Evolutionary conservation across 768 basidiomycete species (phyloP).

Genomic region (Hydnum rufescens): DNA sequence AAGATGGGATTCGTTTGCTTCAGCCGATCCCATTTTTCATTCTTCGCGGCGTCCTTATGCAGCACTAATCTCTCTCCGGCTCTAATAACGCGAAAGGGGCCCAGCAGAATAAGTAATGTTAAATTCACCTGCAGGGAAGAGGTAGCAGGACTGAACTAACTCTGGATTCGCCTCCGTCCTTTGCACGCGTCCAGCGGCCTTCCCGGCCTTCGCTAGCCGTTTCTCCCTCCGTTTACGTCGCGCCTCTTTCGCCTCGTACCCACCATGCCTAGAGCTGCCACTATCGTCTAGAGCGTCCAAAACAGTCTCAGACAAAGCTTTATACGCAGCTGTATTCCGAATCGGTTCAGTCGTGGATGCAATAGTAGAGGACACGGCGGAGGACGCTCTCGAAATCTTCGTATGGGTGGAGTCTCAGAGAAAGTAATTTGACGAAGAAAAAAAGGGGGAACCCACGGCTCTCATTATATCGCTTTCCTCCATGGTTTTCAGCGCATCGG

Average conservation of each 20-base stretch:
- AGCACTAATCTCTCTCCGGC: slow-evolving; percentile 74
- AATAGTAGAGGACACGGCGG: slow-evolving; percentile 69
- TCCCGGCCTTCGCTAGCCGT: slow-evolving; percentile 72
- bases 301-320: slow-evolving; percentile 70
- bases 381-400: slow-evolving; percentile 74
- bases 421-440: background rate
- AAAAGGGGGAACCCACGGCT: slow-evolving; percentile 31
- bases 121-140: background rate
- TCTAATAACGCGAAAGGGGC: slow-evolving; percentile 26
- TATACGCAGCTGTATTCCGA: slow-evolving; percentile 88
- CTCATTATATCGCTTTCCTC: slow-evolving; percentile 90
- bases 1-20: slow-evolving; percentile 68
- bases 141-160: slow-evolving; percentile 27
- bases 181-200: slow-evolving; percentile 33
- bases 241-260: slow-evolving; percentile 88
- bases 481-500: slow-evolving; percentile 78
- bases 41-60: slow-evolving; percentile 60
- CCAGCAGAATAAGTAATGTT: background rate
- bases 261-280: slow-evolving; percentile 81
- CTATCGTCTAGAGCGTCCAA: slow-evolving; percentile 89
- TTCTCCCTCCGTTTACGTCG: slow-evolving; percentile 60
- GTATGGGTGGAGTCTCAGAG: background rate
- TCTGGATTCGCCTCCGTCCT: slow-evolving; percentile 67
- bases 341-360: slow-evolving; percentile 89
- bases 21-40: slow-evolving; percentile 61